Percentiles rank a stretch among this genome's conserved stretches.
Conservation (phyloP, 106 monocot species). For the Platanthera guangdongensis region DNA sequence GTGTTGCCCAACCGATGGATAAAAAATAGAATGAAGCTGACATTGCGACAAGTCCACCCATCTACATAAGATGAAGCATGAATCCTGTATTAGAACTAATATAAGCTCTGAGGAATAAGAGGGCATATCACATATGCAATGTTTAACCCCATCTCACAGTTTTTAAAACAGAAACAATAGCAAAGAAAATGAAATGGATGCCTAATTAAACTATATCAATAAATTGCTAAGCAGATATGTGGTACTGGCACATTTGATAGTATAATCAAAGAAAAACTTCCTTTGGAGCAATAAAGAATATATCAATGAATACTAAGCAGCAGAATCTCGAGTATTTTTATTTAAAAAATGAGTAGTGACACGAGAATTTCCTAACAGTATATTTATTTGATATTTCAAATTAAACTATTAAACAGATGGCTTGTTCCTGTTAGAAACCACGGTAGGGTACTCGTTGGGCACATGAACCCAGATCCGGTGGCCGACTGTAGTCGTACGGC, state of each 20-base stretch:
- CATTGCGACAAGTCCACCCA: slow-evolving; percentile 72
- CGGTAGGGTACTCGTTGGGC: no score
- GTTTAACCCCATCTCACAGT: background rate
- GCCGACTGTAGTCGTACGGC: no score
- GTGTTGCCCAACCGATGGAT: slow-evolving; percentile 72
- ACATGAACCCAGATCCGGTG: no score
- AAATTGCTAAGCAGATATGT: background rate
- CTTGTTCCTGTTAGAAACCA: no score
- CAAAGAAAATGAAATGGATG: background rate
- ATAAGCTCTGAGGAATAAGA: background rate
- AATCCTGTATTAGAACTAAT: background rate
- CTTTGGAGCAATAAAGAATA: background rate
- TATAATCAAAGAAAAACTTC: background rate
- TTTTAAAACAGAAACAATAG: background rate
- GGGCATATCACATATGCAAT: background rate
- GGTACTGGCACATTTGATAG: background rate
- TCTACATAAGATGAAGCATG: slow-evolving; percentile 24
- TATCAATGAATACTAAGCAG: background rate
- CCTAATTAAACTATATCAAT: background rate
- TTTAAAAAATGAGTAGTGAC: background rate
- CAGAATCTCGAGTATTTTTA: background rate
- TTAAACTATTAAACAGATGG: background rate
- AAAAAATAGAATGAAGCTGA: slow-evolving; percentile 63
- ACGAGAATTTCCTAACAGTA: background rate
- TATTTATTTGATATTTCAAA: background rate